Conservation (phyloP, 306 rosid species). For the Pyrus bretschneideri region DNA sequence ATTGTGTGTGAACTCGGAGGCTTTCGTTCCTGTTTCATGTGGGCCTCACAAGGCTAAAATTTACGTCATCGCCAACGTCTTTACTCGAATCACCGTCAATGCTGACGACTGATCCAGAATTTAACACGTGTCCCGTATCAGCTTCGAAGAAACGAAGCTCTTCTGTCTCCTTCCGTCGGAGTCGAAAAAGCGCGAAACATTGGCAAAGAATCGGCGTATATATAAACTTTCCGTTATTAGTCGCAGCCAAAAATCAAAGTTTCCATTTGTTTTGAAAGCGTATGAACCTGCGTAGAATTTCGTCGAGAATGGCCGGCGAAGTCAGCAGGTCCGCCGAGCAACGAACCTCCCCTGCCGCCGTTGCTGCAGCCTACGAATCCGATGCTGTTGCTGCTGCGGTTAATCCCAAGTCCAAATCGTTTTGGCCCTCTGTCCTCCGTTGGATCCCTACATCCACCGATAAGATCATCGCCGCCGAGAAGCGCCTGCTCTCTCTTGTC, state of each 20-base stretch:
- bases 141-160: neutral
- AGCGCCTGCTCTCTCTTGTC: constrained; percentile 85
- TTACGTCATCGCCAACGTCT: neutral
- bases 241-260: neutral
- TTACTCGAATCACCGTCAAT: neutral
- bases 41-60: neutral
- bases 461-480: constrained; percentile 76
- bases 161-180: neutral
- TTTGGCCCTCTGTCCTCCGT: constrained; percentile 80
- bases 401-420: constrained; percentile 21
- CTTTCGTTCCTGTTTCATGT: neutral
- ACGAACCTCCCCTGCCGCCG: constrained; percentile 19
- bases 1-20: too few species aligned
- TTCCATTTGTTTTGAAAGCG: neutral
- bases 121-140: neutral
- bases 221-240: neutral
- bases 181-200: constrained; percentile 6
- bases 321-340: constrained; percentile 33
- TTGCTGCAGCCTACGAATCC: neutral
- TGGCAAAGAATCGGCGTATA: neutral
- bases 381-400: neutral
- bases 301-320: constrained; percentile 57
- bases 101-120: neutral
- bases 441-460: constrained; percentile 91
- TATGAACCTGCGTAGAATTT: constrained; percentile 39